A percentile compares a stretch with the other conserved stretches of the same genome.
These are phyloP conservation scores for Thraustochytrium striatum DNA, from an alignment of 352 stramenopile genomes.

Conservation along the genomic window DNA sequence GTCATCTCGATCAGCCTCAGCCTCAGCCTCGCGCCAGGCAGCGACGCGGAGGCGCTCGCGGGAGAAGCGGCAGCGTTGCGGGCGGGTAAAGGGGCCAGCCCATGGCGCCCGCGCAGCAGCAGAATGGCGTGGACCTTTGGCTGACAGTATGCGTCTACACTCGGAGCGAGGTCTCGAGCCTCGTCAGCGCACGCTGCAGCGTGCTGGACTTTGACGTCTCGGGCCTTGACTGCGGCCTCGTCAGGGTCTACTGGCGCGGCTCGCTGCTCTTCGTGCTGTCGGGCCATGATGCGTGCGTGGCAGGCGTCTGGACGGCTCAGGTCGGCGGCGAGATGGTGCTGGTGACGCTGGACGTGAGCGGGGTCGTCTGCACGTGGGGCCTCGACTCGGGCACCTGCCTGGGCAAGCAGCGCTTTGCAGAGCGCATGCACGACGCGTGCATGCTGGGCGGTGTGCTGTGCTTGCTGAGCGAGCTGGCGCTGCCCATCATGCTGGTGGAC, in stretches of 20 bases:
- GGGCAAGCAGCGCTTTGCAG: not conserved
- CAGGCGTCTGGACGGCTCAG: slow-evolving; percentile 15
- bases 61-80: no score
- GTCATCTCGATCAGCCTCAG: no score
- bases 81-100: no score
- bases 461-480: not conserved
- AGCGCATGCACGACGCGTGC: not conserved
- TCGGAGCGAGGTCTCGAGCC: no score
- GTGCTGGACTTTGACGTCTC: not conserved
- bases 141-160: no score
- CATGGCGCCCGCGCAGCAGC: no score
- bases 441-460: not conserved
- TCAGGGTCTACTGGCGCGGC: slow-evolving; percentile 14
- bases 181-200: no score
- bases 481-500: not conserved
- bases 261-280: not conserved
- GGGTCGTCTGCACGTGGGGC: slow-evolving; percentile 22
- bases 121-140: no score
- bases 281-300: slow-evolving; percentile 14
- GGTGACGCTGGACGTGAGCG: slow-evolving; percentile 9
- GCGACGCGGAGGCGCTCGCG: no score
- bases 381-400: slow-evolving; percentile 15
- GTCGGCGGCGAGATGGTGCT: slow-evolving; percentile 10
- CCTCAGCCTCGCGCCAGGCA: no score
- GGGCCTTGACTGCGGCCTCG: not conserved